These are phyloP conservation scores for Chlamydomonas urium DNA, from an alignment of 139 green algal species.

Conservation along the genomic window DNA sequence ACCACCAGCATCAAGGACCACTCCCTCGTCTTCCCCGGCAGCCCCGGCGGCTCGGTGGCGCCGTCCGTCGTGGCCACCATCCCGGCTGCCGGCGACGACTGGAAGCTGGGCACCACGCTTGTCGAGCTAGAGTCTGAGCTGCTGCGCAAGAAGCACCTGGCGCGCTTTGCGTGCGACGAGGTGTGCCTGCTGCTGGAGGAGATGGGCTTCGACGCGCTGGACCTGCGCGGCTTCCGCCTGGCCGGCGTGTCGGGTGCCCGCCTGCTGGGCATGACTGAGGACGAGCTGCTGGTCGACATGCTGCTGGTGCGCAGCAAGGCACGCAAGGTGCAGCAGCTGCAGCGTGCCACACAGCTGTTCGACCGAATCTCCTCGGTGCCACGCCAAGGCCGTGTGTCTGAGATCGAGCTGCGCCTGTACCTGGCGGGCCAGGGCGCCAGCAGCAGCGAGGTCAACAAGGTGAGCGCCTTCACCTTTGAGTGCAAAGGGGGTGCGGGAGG, in stretches of 20 bases:
- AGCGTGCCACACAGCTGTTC: slow-evolving; percentile 33
- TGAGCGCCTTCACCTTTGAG: slow-evolving; percentile 2
- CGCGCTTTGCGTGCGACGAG: slow-evolving; percentile 29
- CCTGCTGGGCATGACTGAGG: neutral
- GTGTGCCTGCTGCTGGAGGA: slow-evolving; percentile 38
- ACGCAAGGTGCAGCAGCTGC: slow-evolving; percentile 37
- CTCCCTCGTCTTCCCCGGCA: too few species aligned
- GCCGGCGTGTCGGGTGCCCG: slow-evolving; percentile 11
- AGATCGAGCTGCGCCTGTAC: slow-evolving; percentile 44
- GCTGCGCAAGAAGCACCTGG: slow-evolving; percentile 25
- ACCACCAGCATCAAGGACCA: too few species aligned
- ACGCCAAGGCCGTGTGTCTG: slow-evolving; percentile 36
- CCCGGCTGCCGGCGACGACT: too few species aligned
- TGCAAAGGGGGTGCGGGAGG: neutral
- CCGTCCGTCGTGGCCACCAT: too few species aligned
- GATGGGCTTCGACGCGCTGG: slow-evolving; percentile 45
- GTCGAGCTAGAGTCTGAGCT: neutral
- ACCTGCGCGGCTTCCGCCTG: slow-evolving; percentile 35
- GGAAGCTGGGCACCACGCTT: neutral
- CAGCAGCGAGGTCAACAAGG: slow-evolving; percentile 30
- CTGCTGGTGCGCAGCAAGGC: neutral
- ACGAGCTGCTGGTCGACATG: neutral
- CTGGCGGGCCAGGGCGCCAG: slow-evolving; percentile 32
- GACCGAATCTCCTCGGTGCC: slow-evolving; percentile 44
- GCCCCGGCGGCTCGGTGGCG: too few species aligned